Conservation (phyloP, 768 basidiomycete genomes). For the Pulveroboletus sp. region DNA sequence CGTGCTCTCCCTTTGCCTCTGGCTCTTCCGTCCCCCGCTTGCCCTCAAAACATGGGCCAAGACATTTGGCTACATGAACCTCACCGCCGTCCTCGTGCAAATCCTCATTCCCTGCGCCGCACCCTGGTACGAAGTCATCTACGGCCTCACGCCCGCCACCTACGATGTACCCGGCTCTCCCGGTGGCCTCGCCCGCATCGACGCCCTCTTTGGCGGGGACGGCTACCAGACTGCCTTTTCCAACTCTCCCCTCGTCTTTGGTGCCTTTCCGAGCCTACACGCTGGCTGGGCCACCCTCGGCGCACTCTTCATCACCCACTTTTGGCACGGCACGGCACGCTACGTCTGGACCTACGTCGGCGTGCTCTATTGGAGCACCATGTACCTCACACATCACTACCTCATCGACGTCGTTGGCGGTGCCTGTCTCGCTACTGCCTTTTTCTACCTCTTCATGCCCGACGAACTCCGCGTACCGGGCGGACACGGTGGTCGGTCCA, state of each 20-base stretch:
- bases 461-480: constrained; percentile 64
- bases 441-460: constrained; percentile 88
- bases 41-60: constrained; percentile 81
- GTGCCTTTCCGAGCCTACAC: constrained; percentile 94
- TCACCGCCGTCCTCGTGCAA: constrained; percentile 83
- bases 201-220: constrained; percentile 72
- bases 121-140: constrained; percentile 97
- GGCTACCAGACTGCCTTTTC: constrained; percentile 82
- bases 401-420: constrained; percentile 97
- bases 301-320: constrained; percentile 91
- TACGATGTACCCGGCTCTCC: constrained; percentile 92
- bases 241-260: constrained; percentile 90
- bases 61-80: constrained; percentile 92
- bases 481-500: constrained; percentile 45
- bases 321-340: constrained; percentile 74
- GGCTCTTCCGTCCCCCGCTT: constrained; percentile 84
- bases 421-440: constrained; percentile 81
- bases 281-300: constrained; percentile 88
- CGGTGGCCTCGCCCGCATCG: constrained; percentile 90
- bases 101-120: constrained; percentile 90
- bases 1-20: constrained; percentile 79
- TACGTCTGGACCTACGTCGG: constrained; percentile 83
- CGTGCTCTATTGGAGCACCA: constrained; percentile 94
- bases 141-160: constrained; percentile 93
- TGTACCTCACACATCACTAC: constrained; percentile 99